Evolutionary conservation across 345 rosid species (phyloP).

Genomic region (Murraya koenigii): DNA sequence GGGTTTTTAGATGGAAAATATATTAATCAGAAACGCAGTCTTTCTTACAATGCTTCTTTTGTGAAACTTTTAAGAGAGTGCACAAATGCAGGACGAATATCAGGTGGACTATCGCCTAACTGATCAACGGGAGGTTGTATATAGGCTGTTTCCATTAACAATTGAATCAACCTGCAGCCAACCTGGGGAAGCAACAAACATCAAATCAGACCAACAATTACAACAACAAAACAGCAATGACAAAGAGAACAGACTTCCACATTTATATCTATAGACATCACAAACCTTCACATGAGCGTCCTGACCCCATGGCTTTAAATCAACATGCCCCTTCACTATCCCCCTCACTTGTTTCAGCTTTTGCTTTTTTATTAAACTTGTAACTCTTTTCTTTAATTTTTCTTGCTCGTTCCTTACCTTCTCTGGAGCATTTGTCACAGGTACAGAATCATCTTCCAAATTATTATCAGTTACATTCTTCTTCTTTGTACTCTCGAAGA

Average conservation of each 20-base stretch:
- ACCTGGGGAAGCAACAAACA: constrained; percentile 51
- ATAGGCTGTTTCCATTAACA: constrained; percentile 79
- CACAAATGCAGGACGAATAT: constrained; percentile 89
- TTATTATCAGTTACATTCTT: constrained; percentile 27
- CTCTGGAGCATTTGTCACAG: constrained; percentile 29
- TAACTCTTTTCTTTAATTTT: constrained; percentile 58
- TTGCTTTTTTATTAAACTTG: constrained; percentile 59
- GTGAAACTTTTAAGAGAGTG: constrained; percentile 59
- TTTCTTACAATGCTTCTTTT: constrained; percentile 63
- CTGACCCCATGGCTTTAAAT: constrained; percentile 85
- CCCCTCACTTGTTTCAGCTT: constrained; percentile 56
- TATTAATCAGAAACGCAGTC: constrained; percentile 13
- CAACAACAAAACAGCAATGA: constrained; percentile 1
- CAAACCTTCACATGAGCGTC: constrained; percentile 85
- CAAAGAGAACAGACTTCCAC: background rate
- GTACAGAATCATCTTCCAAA: constrained; percentile 35
- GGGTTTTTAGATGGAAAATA: constrained; percentile 1
- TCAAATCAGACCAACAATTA: constrained; percentile 18
- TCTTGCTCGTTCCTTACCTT: constrained; percentile 41
- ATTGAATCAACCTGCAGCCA: constrained; percentile 82
- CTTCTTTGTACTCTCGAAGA: constrained; percentile 73
- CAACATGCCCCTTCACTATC: constrained; percentile 56
- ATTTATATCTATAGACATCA: constrained; percentile 17
- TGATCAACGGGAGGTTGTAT: constrained; percentile 84
- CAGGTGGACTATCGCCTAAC: constrained; percentile 73